Base-by-base conservation (phyloP, 257 asterid species). In the Solanum ossicruentum region DNA sequence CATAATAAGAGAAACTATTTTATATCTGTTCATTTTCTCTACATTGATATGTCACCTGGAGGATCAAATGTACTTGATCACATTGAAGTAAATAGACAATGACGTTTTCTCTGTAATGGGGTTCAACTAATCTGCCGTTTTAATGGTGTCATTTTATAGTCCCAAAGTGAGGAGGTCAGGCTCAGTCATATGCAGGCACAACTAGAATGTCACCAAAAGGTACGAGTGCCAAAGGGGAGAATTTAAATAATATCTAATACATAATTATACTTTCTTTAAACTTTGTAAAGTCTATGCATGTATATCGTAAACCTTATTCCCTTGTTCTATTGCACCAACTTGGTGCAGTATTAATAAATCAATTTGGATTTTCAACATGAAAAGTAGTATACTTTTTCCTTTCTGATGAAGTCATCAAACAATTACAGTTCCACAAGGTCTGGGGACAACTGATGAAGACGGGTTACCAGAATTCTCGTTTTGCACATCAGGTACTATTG, bases 381-480 rank as follows among this genome's bases (percentile, higher is more conserved):
- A 7, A 26, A 3, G 43, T 77, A 52, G 13, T 52, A 2, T 10
- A 3, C 63, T 26, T 26, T 77, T 72, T 52, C 8, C 41, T 15
- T 52, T 16, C 49, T 78, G 26, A 77, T 77, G 1, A 52, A 51
- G 28, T 65, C 61, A 41, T 66, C 72, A 55, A 90, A 87, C 58
- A 65, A 67, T 87, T 89, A 60, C 94, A 97, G 99, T 97, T 97
- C 91, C 99, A 97, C 86, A 86, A 89, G 87, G 97, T 95, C 21
- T 97, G 99, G 99, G 99, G 99, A 87, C 98, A 95, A 72, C 92
- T 97, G 86, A 94, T 97, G 99, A 95, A 95, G 89, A 94, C 99
- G 3, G 99, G 99, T 32, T 94, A 95, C 88, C 99, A 97, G 87
- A 97, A 91, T 86, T 97, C 99, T 69, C 98, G 99, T 77, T 97